Percentiles rank a stretch among this genome's conserved stretches.
Conservation (phyloP, 331 rosid genomes). For the Phaseolus coccineus region DNA sequence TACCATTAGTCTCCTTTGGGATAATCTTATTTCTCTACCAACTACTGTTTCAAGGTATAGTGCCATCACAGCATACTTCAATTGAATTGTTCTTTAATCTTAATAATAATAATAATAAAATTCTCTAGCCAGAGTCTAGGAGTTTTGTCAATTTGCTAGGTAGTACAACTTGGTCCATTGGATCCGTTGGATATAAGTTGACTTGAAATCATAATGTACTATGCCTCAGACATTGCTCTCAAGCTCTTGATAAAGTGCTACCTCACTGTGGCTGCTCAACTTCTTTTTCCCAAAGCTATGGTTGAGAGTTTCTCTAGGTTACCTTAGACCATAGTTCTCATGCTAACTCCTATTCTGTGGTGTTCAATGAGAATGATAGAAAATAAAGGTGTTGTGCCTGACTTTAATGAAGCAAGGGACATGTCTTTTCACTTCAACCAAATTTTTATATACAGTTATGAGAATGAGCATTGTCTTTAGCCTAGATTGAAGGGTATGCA, state of each 20-base stretch:
- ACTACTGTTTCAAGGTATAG: not conserved
- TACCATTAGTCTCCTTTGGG: not conserved
- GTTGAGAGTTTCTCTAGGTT: not conserved
- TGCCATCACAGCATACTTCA: not conserved
- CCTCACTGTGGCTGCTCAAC: not conserved
- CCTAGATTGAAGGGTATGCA: not conserved
- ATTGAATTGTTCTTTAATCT: not conserved
- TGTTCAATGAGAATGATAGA: not conserved
- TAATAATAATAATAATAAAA: no score
- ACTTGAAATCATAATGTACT: not conserved
- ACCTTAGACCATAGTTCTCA: not conserved
- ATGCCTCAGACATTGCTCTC: not conserved
- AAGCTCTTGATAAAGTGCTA: not conserved
- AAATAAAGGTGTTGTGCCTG: not conserved
- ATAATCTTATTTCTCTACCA: not conserved
- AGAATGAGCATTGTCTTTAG: not conserved
- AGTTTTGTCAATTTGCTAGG: not conserved
- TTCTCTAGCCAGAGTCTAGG: not conserved
- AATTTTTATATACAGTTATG: not conserved
- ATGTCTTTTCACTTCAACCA: not conserved
- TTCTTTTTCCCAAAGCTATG: not conserved
- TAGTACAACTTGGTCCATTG: not conserved
- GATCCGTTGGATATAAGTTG: not conserved
- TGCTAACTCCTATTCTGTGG: not conserved
- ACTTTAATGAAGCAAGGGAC: not conserved